Evolutionary conservation across 306 rosid species (phyloP).

Genomic region (Rosa persica): DNA sequence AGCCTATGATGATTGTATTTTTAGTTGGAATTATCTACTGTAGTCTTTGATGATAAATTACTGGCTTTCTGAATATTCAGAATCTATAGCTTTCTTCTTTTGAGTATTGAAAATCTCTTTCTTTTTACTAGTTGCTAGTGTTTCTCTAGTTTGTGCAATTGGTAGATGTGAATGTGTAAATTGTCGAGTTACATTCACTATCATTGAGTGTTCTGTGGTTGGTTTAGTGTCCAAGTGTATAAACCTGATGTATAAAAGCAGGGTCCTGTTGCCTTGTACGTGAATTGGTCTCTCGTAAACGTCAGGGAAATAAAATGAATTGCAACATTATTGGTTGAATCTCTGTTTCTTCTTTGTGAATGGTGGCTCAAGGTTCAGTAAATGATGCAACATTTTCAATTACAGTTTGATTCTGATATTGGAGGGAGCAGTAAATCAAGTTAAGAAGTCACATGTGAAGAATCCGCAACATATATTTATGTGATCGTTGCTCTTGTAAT

Average conservation of each 20-base stretch:
- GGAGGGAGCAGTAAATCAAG: too few relatives aligned
- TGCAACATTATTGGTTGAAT: conserved; percentile 73
- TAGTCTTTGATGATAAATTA: conserved; percentile 50
- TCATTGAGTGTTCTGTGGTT: too few relatives aligned
- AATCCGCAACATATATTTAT: too few relatives aligned
- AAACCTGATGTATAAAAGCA: conserved; percentile 33
- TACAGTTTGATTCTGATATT: neutral
- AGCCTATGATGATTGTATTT: conserved; percentile 58
- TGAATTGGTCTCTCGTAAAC: conserved; percentile 46
- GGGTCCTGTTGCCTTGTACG: conserved; percentile 39
- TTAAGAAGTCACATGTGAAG: too few relatives aligned
- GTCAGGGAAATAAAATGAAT: conserved; percentile 40
- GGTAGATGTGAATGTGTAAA: too few relatives aligned
- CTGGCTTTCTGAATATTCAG: conserved; percentile 67
- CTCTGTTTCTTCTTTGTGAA: conserved; percentile 28
- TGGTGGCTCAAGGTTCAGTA: conserved; percentile 59
- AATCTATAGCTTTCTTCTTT: neutral
- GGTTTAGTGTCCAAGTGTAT: too few relatives aligned
- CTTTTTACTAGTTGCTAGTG: too few relatives aligned
- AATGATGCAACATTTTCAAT: conserved; percentile 48
- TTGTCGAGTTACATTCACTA: too few relatives aligned
- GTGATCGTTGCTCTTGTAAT: too few relatives aligned
- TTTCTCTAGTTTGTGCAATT: too few relatives aligned
- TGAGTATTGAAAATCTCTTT: too few relatives aligned
- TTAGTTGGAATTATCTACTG: conserved; percentile 83